Conservation (phyloP, 2,329 filamentous ascomycete genomes). For the Calonectria pauciramosa region DNA sequence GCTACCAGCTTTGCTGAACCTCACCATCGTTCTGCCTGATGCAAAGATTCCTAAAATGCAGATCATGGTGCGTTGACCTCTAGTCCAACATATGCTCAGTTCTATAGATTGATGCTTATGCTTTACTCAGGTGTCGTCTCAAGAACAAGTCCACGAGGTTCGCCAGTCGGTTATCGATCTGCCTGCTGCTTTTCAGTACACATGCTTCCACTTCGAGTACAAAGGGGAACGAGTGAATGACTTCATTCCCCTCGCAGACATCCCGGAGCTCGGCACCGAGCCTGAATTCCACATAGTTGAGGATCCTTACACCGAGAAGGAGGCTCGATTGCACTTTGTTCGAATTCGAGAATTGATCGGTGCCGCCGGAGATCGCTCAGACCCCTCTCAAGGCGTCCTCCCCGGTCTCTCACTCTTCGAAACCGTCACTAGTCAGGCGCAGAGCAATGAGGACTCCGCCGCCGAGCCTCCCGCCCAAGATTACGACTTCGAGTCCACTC, state of each 20-base stretch:
- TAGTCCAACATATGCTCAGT: background rate
- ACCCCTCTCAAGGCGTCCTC: constrained; percentile 86
- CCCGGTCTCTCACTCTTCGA: constrained; percentile 92
- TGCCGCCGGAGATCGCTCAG: constrained; percentile 88
- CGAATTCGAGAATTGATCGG: constrained; percentile 93
- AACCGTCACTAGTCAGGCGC: constrained; percentile 70
- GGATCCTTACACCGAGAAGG: constrained; percentile 98
- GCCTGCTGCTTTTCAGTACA: constrained; percentile 94
- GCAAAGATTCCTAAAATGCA: constrained; percentile 80
- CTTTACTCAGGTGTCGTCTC: constrained; percentile 78
- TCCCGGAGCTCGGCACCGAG: constrained; percentile 81
- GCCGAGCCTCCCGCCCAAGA: constrained; percentile 66
- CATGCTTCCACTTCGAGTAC: constrained; percentile 97
- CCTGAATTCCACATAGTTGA: constrained; percentile 87
- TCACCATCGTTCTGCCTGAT: constrained; percentile 87
- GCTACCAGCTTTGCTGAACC: constrained; percentile 64
- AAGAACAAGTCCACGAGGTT: constrained; percentile 98
- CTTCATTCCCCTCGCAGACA: constrained; percentile 91
- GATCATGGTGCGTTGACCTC: constrained; percentile 77
- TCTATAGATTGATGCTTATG: constrained; percentile 29
- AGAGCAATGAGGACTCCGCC: constrained; percentile 49
- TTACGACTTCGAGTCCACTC: constrained; percentile 82
- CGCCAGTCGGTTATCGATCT: constrained; percentile 96
- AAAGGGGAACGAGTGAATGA: constrained; percentile 93
- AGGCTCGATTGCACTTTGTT: constrained; percentile 94